Percentiles rank a stretch among this genome's conserved stretches.
Evolutionary conservation across 805 yeast species (phyloP).

Genomic region (Sungouiella blattae): DNA sequence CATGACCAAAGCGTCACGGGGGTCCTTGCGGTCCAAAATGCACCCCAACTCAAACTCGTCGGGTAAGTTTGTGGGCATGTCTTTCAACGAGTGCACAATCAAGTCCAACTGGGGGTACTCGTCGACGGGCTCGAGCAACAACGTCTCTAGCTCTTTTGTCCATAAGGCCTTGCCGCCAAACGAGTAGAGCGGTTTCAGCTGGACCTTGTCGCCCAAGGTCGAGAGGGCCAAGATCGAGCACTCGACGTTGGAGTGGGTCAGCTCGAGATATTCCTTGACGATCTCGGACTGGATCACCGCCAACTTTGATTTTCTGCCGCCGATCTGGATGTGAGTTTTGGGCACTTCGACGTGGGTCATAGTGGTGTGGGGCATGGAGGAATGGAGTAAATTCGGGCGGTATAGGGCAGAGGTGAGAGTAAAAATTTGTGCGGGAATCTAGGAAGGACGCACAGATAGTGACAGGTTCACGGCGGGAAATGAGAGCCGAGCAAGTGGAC

Average conservation of each 20-base stretch:
- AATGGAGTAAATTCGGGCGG: not conserved
- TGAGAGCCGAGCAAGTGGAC: too few relatives aligned
- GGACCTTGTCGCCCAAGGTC: conserved; percentile 89
- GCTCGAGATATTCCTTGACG: conserved; percentile 59
- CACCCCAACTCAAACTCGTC: conserved; percentile 89
- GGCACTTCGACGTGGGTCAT: conserved; percentile 22
- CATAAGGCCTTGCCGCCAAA: conserved; percentile 96
- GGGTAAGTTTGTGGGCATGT: conserved; percentile 87
- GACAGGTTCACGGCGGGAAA: too few relatives aligned
- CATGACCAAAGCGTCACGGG: conserved; percentile 89
- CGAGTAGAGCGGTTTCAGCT: conserved; percentile 79
- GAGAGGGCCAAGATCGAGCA: conserved; percentile 76
- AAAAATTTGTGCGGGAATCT: too few relatives aligned
- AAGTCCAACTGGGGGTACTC: conserved; percentile 69
- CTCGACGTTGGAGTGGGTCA: conserved; percentile 58
- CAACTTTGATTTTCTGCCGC: conserved; percentile 83
- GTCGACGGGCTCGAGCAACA: conserved; percentile 62
- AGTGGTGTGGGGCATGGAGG: conserved; percentile 17
- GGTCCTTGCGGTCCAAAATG: conserved; percentile 82
- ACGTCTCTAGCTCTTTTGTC: conserved; percentile 91
- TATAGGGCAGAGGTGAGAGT: too few relatives aligned
- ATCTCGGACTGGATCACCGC: conserved; percentile 85
- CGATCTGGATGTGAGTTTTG: conserved; percentile 49
- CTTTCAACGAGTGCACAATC: conserved; percentile 92
- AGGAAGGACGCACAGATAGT: too few relatives aligned